Percentiles rank a stretch among this genome's conserved stretches.
These are phyloP conservation scores for Talaromyces sp. DNA, from an alignment of 2,329 filamentous ascomycete genomes.

Conservation along the genomic window DNA sequence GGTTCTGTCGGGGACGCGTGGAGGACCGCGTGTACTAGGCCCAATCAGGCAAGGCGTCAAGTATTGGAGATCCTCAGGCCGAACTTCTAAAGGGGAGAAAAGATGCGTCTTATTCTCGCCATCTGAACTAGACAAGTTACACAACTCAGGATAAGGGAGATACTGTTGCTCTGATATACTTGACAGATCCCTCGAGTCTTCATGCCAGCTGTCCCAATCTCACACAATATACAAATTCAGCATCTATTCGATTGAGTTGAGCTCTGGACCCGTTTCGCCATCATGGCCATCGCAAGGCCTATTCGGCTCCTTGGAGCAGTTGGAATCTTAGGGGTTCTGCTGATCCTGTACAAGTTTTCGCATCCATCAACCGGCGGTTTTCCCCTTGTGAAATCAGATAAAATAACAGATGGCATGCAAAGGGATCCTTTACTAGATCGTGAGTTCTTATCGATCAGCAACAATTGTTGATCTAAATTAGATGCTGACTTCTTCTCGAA, in stretches of 20 bases:
- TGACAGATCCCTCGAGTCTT: not conserved
- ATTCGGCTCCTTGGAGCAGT: slow-evolving; percentile 16
- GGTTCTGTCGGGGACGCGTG: slow-evolving; percentile 37
- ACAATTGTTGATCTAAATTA: not conserved
- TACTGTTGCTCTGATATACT: not conserved
- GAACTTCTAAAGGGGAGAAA: not conserved
- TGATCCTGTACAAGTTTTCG: slow-evolving; percentile 66
- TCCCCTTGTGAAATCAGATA: slow-evolving; percentile 21
- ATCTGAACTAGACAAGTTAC: not conserved
- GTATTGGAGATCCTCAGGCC: slow-evolving; percentile 4
- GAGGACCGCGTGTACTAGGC: slow-evolving; percentile 5
- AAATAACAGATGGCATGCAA: slow-evolving; percentile 52
- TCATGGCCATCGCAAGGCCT: slow-evolving; percentile 17
- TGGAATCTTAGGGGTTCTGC: slow-evolving; percentile 25
- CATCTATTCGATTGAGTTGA: not conserved
- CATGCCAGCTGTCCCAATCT: not conserved
- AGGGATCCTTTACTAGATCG: slow-evolving; percentile 83
- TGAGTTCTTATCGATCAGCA: slow-evolving; percentile 43
- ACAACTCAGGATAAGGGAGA: not conserved
- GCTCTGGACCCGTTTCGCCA: slow-evolving; percentile 15
- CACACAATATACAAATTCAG: not conserved
- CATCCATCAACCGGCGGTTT: slow-evolving; percentile 20
- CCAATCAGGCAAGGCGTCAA: not conserved
- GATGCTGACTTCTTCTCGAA: slow-evolving; percentile 18
- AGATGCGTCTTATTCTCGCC: not conserved